Evolutionary conservation across 306 rosid species (phyloP), one percentile per base, ranked within the genome.

Genomic region (Dicorynia guianensis): DNA sequence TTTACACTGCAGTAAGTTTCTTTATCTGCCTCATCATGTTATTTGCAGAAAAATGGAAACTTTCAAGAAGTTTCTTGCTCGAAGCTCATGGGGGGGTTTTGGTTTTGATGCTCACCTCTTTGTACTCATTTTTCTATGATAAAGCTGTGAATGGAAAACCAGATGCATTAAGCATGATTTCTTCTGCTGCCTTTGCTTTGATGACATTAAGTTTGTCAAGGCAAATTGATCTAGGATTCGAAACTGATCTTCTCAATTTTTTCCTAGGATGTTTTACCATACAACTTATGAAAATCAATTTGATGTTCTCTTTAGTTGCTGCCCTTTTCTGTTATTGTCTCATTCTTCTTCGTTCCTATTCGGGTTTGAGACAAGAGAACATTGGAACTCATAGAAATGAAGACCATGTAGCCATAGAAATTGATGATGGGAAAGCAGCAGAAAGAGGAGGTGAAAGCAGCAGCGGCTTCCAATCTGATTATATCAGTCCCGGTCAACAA

Each of bases 191-290:
- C 0, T 74, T 75, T 61, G 72, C 77, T 53, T 62, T 75, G n/a
- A 80, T 75, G 84, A 69, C 77, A 3, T 20, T 75, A n/a, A 62
- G 69, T 9, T 20, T 81, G 12, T 75, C 81, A 62, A 75, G 74
- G 33, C 74, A 69, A 3, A 69, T 48, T 9, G 69, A 70, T 14
- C 69, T 55, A 15, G 85, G 74, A 6, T 81, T 81, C 58, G 77
- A 70, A 46, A 36, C 39, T 2, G 84, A 75, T 53, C 63, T 80
- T 0, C 74, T 75, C 11, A 81, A 75, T 38, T 81, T 75, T 60
- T 75, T 75, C 77, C 74, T 75, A 11, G 80, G 81, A 62, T 55
- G 72, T 40, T 5, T 81, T 20, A 75, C 74, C 33, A 18, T 75
- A 44, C 81, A 75, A 38, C 53, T 81, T 6, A 75, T 75, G 74